Conservation (phyloP, 208 protist species). For the Wallacemonas rigidus region DNA sequence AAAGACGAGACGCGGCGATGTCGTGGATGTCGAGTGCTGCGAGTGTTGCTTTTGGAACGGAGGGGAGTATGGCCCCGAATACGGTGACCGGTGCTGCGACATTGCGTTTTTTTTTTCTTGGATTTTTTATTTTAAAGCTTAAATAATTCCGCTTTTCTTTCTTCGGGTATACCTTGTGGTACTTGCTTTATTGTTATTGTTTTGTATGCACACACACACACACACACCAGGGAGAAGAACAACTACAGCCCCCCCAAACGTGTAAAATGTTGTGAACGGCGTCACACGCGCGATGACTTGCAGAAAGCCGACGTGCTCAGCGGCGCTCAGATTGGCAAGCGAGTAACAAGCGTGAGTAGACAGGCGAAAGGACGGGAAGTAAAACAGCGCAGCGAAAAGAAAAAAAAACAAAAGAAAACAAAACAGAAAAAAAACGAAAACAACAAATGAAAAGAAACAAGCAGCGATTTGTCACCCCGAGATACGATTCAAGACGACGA, state of each 20-base stretch:
- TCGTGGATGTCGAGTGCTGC: conserved; percentile 11
- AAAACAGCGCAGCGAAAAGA: not conserved
- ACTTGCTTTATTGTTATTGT: not conserved
- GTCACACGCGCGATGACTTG: too few relatives aligned
- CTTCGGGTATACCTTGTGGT: not conserved
- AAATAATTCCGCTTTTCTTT: not conserved
- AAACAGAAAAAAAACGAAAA: conserved; percentile 19
- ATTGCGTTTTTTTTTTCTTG: not conserved
- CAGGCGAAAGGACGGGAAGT: not conserved
- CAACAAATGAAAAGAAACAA: conserved; percentile 1
- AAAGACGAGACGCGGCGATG: conserved; percentile 29
- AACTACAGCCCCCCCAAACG: too few relatives aligned
- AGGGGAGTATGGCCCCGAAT: not conserved
- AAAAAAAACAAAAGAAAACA: conserved; percentile 24
- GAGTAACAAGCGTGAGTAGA: too few relatives aligned
- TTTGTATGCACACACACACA: not conserved
- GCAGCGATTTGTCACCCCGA: too few relatives aligned
- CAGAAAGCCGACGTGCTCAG: too few relatives aligned
- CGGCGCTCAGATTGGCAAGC: too few relatives aligned
- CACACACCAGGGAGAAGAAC: not conserved
- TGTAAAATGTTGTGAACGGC: too few relatives aligned
- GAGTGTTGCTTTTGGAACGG: conserved; percentile 10
- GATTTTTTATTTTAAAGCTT: too few relatives aligned
- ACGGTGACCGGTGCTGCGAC: conserved; percentile 1
- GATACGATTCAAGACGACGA: too few relatives aligned